Evolutionary conservation across 768 basidiomycete species (phyloP), one percentile per base, ranked within the genome.

Genomic region (Tulasnella sp.): DNA sequence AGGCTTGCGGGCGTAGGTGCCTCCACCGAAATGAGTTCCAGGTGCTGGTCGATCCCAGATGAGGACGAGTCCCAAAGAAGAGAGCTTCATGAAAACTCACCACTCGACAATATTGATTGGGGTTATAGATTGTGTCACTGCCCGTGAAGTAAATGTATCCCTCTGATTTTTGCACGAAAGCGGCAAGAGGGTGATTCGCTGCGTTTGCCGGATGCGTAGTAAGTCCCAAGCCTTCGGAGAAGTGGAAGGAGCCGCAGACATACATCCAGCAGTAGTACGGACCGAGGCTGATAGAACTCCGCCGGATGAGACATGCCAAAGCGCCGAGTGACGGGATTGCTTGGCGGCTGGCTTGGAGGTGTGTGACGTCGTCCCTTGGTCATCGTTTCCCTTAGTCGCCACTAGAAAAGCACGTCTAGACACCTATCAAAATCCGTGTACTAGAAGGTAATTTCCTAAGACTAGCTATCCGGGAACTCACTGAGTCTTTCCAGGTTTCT

Each of bases 301-400:
- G 34, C 34, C 7, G 34, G 64, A 31, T 69, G 64, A 69, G 24
- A 69, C 64, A 28, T 69, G 64, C 64, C 64, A 69, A 37, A 69
- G 64, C 28, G 64, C 64, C 28, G 64, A 69, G 20, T 69, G 64
- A 9, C 64, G 64, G 20, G 64, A 31, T 37, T 37, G 64, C 64
- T 69, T 69, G 64, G 64, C 4, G 28, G 64, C 64, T 69, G 64
- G 31, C 64, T 69, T 69, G 31, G 64, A 69, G 31, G 64, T 69
- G 34, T 69, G 64, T 18, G 64, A 69, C 3, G 64, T 69, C 16
- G 64, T 14, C 12, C 64, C 64, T 37, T 31, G 28, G 34, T 69
- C 64, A 12, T 69, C 64, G 7, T 4, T 69, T 69, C 64, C 64
- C 14, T 69, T 69, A 1, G 64, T 37, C 31, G 64, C 64, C 9